phyloP scores from a whole-genome alignment of 345 rosid species.

The Noccaea caerulescens region DNA sequence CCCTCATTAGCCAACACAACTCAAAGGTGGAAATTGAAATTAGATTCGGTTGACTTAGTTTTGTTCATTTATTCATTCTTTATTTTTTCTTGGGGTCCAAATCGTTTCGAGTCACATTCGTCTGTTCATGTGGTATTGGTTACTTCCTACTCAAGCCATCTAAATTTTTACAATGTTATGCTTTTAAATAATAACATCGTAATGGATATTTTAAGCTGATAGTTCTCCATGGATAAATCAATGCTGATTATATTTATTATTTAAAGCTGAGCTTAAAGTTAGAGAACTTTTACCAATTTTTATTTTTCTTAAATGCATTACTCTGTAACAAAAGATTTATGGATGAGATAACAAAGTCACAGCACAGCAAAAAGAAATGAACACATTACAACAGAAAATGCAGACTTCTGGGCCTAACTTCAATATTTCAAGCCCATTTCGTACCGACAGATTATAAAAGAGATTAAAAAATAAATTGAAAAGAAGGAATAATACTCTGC shows the following conservation, averaged over 20 bases:
- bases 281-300: neutral
- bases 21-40: slow-evolving; percentile 3
- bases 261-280: neutral
- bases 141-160: slow-evolving; percentile 21
- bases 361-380: too few species aligned
- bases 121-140: slow-evolving; percentile 30
- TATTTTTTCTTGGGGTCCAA: neutral
- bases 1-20: slow-evolving; percentile 37
- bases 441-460: slow-evolving; percentile 17
- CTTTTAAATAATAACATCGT: neutral
- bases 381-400: neutral
- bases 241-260: neutral
- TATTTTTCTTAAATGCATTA: neutral
- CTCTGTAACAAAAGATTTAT: neutral
- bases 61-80: slow-evolving; percentile 14
- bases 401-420: neutral
- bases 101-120: neutral
- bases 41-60: slow-evolving; percentile 6
- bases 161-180: neutral
- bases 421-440: slow-evolving; percentile 18
- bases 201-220: neutral
- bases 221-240: neutral
- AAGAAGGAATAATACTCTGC: neutral
- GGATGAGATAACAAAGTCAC: too few species aligned
- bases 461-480: neutral